A percentile compares a stretch with the other conserved stretches of the same genome.
phyloP scores from a whole-genome alignment of 495 filamentous ascomycete species.

The Talaromyces wortmannii region DNA sequence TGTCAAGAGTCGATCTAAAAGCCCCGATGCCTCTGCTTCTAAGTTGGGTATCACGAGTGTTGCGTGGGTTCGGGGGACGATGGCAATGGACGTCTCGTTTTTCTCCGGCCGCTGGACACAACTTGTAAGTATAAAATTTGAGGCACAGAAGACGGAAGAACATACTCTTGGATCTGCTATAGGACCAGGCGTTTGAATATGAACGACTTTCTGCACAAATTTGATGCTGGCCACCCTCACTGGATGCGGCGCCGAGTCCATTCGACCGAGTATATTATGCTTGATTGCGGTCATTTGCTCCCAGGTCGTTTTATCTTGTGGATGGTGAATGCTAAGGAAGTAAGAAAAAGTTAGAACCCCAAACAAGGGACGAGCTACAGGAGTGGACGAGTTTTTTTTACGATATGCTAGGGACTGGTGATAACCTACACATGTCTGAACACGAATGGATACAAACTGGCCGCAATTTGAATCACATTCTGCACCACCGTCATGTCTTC shows the following conservation, averaged over 20 bases:
- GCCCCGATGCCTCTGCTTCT: slow-evolving; percentile 83
- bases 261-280: slow-evolving; percentile 74
- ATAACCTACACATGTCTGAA: slow-evolving; percentile 86
- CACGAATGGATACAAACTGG: slow-evolving; percentile 85
- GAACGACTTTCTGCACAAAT: slow-evolving; percentile 87
- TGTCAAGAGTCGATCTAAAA: slow-evolving; percentile 83
- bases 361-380: background rate
- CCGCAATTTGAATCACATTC: slow-evolving; percentile 74
- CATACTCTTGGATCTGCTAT: slow-evolving; percentile 81
- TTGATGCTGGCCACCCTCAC: slow-evolving; percentile 94
- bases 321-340: slow-evolving; percentile 66
- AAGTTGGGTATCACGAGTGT: slow-evolving; percentile 69
- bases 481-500: slow-evolving; percentile 70
- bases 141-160: background rate
- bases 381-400: background rate
- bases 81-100: slow-evolving; percentile 78
- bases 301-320: slow-evolving; percentile 73
- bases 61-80: slow-evolving; percentile 77
- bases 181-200: slow-evolving; percentile 79
- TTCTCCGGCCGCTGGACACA: slow-evolving; percentile 62
- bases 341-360: background rate
- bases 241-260: slow-evolving; percentile 72
- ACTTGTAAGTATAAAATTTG: background rate
- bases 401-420: slow-evolving; percentile 5
- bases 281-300: slow-evolving; percentile 86